Conservation (phyloP, 176 grass and related monocot genomes). For the Thalia dealbata region DNA sequence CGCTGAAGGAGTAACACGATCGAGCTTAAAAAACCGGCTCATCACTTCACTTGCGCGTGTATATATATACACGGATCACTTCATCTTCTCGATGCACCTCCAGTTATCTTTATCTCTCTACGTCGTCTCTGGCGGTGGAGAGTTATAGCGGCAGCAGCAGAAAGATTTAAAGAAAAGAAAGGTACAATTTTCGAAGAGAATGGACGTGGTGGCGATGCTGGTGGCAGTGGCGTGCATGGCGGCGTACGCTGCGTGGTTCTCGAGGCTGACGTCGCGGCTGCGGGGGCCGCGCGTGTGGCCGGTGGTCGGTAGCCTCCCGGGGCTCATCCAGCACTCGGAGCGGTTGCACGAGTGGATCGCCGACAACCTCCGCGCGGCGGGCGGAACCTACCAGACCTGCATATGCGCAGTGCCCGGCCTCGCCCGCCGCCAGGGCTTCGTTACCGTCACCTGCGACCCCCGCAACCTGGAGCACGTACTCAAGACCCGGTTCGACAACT, state of each 20-base stretch:
- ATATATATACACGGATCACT: too few species aligned
- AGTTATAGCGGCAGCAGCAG: too few species aligned
- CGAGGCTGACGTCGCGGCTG: slow-evolving; percentile 40
- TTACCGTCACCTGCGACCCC: slow-evolving; percentile 74
- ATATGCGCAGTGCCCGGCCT: slow-evolving; percentile 59
- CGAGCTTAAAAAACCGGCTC: too few species aligned
- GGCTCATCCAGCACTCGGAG: slow-evolving; percentile 56
- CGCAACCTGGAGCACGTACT: slow-evolving; percentile 91
- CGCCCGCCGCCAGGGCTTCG: slow-evolving; percentile 54
- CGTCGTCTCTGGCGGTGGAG: too few species aligned
- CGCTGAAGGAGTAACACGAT: background rate
- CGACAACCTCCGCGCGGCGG: slow-evolving; percentile 41
- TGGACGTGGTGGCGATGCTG: slow-evolving; percentile 35
- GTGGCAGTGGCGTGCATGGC: slow-evolving; percentile 20
- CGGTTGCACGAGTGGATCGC: slow-evolving; percentile 92
- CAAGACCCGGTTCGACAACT: slow-evolving; percentile 81
- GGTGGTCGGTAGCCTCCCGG: slow-evolving; percentile 62
- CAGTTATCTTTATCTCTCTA: too few species aligned
- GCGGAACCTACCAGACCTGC: slow-evolving; percentile 88
- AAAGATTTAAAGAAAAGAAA: too few species aligned
- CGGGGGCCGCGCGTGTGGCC: slow-evolving; percentile 66
- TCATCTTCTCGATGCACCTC: too few species aligned
- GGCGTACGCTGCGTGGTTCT: slow-evolving; percentile 69
- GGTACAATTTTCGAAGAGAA: background rate
- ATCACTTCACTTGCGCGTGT: too few species aligned